Evolutionary conservation across 2,329 filamentous ascomycete genomes (phyloP), one percentile per base, ranked within the genome.

Genomic region (Rosellinia necatrix): DNA sequence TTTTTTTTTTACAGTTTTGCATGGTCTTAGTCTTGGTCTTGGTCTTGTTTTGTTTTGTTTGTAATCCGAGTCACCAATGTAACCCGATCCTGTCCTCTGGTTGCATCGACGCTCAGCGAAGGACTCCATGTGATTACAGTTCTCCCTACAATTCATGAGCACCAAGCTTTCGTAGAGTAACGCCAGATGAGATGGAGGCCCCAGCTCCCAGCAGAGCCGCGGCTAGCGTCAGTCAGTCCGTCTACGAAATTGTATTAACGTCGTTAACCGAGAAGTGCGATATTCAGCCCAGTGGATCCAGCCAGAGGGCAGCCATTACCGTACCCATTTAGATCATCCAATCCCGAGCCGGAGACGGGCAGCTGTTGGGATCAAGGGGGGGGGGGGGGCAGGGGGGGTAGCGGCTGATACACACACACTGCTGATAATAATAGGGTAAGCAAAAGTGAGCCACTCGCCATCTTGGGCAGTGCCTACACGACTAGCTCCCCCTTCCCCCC

Each of bases 81-180:
- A 8, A 27, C 24, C 8, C 25, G n/a, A n/a, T n/a, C n/a, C 35
- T 40, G 47, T 32, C 37, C 3, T 46, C 30, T 15, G 24, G 56
- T 59, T 49, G 24, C 56, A 56, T 44, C 30, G 49, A 53, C 48
- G 56, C 52, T 56, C 38, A 59, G 56, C 56, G 56, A 59, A 35
- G n/a, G 41, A 27, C 35, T 44, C 29, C 52, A 38, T 41, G 32
- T 51, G 48, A 52, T 55, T n/a, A 46, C 27, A 13, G 41, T 15
- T 46, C 27, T 35, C 21, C 3, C 10, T 7, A 8, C 6, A 40
- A 35, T 38, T 32, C 37, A 37, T 17, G 17, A 51, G 43, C 34
- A 38, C 21, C 49, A 37, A 42, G 34, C 40, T 43, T 35, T 27
- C 22, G 15, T 22, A 24, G 17, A 50, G 49, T 40, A 49, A 43